Conservation (phyloP, 2,329 filamentous ascomycete species). For the Hymenoscyphus scutula region DNA sequence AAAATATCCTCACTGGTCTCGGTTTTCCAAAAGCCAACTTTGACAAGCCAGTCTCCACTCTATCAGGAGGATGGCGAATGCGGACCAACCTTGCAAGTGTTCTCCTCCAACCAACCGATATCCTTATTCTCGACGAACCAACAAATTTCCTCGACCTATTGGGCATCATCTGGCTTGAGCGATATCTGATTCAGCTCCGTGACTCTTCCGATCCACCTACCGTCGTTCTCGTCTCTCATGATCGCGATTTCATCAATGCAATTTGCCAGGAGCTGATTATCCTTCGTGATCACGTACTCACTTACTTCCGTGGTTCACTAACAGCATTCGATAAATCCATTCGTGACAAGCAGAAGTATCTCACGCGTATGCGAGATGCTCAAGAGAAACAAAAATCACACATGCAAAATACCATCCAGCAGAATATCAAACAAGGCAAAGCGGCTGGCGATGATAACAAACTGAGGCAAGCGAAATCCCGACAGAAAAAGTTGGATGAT, state of each 20-base stretch:
- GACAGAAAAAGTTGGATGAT: constrained; percentile 82
- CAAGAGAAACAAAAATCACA: constrained; percentile 79
- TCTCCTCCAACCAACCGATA: constrained; percentile 70
- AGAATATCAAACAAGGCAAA: constrained; percentile 72
- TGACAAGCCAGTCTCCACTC: constrained; percentile 53
- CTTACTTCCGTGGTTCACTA: constrained; percentile 73
- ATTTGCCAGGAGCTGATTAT: constrained; percentile 76
- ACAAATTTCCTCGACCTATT: constrained; percentile 84
- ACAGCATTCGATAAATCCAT: constrained; percentile 68
- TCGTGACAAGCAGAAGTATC: constrained; percentile 64
- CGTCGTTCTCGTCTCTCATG: constrained; percentile 78
- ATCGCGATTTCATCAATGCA: constrained; percentile 74
- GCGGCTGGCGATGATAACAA: constrained; percentile 81
- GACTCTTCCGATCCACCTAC: constrained; percentile 56
- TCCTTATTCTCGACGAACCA: constrained; percentile 81
- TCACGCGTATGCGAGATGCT: constrained; percentile 75
- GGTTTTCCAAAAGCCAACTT: constrained; percentile 67
- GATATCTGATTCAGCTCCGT: constrained; percentile 60
- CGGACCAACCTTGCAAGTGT: constrained; percentile 62
- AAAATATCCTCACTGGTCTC: constrained; percentile 64
- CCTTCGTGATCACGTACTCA: constrained; percentile 67
- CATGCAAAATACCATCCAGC: constrained; percentile 73
- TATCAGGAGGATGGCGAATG: constrained; percentile 80
- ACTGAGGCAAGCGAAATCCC: constrained; percentile 77
- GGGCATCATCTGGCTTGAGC: constrained; percentile 81